phyloP scores from a whole-genome alignment of 805 yeast species.

The Cyberlindnera euphorbiae region DNA sequence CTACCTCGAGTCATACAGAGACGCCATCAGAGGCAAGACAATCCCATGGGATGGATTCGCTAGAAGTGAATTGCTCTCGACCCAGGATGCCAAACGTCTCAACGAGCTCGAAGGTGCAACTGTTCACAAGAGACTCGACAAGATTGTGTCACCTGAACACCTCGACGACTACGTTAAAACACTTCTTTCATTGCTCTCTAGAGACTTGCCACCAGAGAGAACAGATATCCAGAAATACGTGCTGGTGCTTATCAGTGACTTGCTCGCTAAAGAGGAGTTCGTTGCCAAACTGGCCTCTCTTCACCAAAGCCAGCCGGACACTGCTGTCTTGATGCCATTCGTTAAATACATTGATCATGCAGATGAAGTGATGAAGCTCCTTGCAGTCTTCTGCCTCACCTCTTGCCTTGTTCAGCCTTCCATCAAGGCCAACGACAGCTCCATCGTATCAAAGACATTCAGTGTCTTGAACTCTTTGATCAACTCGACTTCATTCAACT shows the following conservation, averaged over 20 bases:
- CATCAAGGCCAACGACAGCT: conserved; percentile 17
- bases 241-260: conserved; percentile 57
- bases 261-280: conserved; percentile 31
- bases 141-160: conserved; percentile 34
- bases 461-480: conserved; percentile 14
- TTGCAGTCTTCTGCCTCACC: conserved; percentile 51
- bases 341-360: conserved; percentile 44
- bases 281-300: conserved; percentile 35
- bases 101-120: conserved; percentile 32
- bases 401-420: conserved; percentile 36
- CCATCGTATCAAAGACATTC: conserved; percentile 18
- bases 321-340: conserved; percentile 35
- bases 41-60: conserved; percentile 92
- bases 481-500: conserved; percentile 39
- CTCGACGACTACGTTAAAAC: conserved; percentile 50
- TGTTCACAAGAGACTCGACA: conserved; percentile 33
- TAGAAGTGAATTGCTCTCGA: conserved; percentile 61
- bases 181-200: conserved; percentile 48
- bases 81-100: conserved; percentile 53
- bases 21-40: conserved; percentile 69
- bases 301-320: conserved; percentile 2
- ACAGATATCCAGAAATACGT: conserved; percentile 58
- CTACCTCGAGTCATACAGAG: conserved; percentile 58
- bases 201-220: conserved; percentile 47
- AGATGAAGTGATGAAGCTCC: conserved; percentile 54